Conservation (phyloP, 805 yeast genomes). For the Millerago galiae region DNA sequence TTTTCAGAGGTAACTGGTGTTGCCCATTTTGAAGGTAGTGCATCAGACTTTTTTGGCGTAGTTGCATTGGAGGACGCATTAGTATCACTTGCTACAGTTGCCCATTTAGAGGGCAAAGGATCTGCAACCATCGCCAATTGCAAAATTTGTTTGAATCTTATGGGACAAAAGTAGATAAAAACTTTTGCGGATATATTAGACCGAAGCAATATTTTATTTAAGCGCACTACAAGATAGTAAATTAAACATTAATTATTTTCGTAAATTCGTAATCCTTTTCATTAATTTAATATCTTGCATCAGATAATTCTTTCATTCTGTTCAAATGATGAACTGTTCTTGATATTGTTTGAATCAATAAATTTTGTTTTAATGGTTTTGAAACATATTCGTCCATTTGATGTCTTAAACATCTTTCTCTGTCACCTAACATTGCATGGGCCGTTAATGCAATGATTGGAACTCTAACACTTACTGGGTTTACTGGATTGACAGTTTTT, state of each 20-base stretch:
- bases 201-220: background rate
- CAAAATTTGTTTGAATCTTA: no score
- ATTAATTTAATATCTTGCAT: background rate
- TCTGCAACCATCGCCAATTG: no score
- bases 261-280: background rate
- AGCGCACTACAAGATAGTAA: background rate
- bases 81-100: conserved; percentile 9
- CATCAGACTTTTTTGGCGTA: conserved; percentile 14
- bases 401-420: conserved; percentile 79
- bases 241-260: background rate
- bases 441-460: conserved; percentile 90
- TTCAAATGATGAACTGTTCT: conserved; percentile 72
- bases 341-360: conserved; percentile 76
- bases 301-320: conserved; percentile 44
- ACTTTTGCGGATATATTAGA: background rate
- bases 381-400: conserved; percentile 92
- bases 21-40: conserved; percentile 20
- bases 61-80: background rate
- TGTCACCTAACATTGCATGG: conserved; percentile 90
- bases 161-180: background rate
- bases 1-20: conserved; percentile 12
- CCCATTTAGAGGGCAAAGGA: conserved; percentile 20
- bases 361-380: conserved; percentile 79
- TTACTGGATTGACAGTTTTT: conserved; percentile 65
- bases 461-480: conserved; percentile 63